These are phyloP conservation scores for Candida ficus DNA, from an alignment of 805 yeast species.

Conservation along the genomic window DNA sequence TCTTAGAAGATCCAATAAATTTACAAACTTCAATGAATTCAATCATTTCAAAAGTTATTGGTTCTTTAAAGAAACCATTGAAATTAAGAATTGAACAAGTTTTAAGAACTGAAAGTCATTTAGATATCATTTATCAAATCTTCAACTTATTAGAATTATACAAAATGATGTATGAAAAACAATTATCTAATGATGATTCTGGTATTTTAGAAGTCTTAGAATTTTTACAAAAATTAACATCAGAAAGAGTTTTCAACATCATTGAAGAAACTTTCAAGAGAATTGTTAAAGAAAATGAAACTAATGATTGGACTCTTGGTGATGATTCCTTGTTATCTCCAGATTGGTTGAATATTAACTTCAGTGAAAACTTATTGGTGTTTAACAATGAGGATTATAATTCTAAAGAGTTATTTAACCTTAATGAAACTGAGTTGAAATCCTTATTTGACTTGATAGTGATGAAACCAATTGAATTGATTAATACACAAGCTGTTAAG, in stretches of 20 bases:
- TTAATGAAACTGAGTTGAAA: constrained; percentile 31
- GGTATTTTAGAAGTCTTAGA: constrained; percentile 24
- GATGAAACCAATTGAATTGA: constrained; percentile 32
- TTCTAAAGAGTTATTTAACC: constrained; percentile 31
- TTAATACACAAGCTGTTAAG: constrained; percentile 23
- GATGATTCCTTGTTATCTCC: constrained; percentile 69
- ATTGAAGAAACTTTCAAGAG: constrained; percentile 32
- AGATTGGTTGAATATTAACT: constrained; percentile 71
- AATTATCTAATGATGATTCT: constrained; percentile 17
- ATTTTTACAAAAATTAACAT: constrained; percentile 29
- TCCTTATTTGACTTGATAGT: constrained; percentile 38
- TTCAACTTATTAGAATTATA: constrained; percentile 65
- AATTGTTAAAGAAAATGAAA: constrained; percentile 20
- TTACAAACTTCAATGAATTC: constrained; percentile 19
- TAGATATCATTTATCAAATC: constrained; percentile 51
- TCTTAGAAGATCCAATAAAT: constrained; percentile 14
- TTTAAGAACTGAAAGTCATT: constrained; percentile 56
- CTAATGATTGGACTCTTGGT: constrained; percentile 28
- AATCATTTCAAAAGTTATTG: constrained; percentile 46
- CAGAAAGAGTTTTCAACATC: constrained; percentile 35
- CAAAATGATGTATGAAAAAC: constrained; percentile 51
- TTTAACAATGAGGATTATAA: constrained; percentile 22
- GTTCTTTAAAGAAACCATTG: constrained; percentile 52
- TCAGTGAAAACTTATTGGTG: constrained; percentile 53
- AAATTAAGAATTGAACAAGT: constrained; percentile 64